Evolutionary conservation across 2,329 filamentous ascomycete species (phyloP), one percentile per base, ranked within the genome.

Genomic region (Fusarium marasasianum): DNA sequence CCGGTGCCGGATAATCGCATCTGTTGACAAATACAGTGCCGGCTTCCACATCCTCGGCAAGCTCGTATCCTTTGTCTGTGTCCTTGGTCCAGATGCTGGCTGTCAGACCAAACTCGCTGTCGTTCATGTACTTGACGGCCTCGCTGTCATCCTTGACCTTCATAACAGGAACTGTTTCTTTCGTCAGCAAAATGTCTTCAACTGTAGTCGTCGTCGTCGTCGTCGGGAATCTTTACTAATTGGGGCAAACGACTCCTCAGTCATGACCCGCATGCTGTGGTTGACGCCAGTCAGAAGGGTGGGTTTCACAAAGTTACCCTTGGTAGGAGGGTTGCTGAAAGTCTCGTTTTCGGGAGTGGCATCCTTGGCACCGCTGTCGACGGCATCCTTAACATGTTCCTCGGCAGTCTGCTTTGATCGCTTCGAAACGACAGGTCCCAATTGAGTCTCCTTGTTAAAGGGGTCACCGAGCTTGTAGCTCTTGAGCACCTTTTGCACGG

Each of bases 81-180:
- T 98, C 94, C 82, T 96, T 97, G 66, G 95, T 98, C 96, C 96
- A 98, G 78, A 98, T 95, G 79, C 94, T 97, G n/a, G 95, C 96
- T 8, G 96, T 98, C 71, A 98, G 87, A 10, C 96, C 96, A 80
- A 97, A 97, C 74, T 97, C 92, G 84, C 94, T 96, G 81, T 98
- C 95, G 79, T 98, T 98, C 95, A 98, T 98, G 57, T 96, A 84
- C 75, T 87, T 85, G 71, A 98, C 85, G 5, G 96, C 96, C 83
- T 98, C 94, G 24, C 89, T 89, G 79, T 98, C 96, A 76, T 86
- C 86, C 79, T 90, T 90, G 71, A 98, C 95, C 82, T 93, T 94
- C 77, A 98, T 96, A 24, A 98, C 91, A 3, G 96, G 96, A 47
- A 75, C 72, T 75, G 29, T 14, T 26, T 45, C 48, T 31, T 22